phyloP scores from a whole-genome alignment of 768 basidiomycete species.

The Hypholoma sublateritium region DNA sequence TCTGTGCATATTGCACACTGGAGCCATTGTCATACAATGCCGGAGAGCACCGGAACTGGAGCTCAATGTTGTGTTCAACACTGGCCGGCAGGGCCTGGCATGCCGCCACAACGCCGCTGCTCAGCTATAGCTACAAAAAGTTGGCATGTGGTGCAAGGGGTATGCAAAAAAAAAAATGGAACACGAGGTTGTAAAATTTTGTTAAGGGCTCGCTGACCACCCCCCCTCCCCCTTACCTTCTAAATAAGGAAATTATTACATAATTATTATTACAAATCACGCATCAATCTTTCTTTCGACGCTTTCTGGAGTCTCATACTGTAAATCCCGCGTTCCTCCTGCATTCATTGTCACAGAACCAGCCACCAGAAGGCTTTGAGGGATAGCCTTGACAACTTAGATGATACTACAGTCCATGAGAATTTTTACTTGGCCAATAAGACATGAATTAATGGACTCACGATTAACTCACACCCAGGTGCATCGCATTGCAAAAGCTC shows the following conservation, averaged over 20 bases:
- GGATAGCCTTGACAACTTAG: background rate
- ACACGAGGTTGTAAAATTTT: background rate
- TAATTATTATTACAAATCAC: background rate
- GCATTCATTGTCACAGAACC: background rate
- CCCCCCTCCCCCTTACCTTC: background rate
- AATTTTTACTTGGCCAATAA: background rate
- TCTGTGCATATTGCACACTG: too few species aligned
- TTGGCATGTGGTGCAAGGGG: too few species aligned
- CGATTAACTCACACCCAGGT: background rate
- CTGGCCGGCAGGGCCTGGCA: too few species aligned
- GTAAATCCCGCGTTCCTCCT: background rate
- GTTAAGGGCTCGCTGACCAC: background rate
- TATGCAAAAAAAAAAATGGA: background rate
- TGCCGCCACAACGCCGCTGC: too few species aligned
- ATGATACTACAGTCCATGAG: background rate
- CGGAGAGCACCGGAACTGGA: too few species aligned
- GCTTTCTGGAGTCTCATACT: background rate
- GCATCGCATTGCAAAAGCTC: background rate
- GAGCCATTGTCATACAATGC: too few species aligned
- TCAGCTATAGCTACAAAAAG: too few species aligned
- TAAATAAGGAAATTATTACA: background rate
- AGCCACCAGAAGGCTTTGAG: background rate
- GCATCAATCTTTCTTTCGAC: background rate
- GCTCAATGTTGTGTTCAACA: too few species aligned
- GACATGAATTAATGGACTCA: background rate